Evolutionary conservation across 441 rosid species (phyloP).

Genomic region (Adansonia grandidieri): DNA sequence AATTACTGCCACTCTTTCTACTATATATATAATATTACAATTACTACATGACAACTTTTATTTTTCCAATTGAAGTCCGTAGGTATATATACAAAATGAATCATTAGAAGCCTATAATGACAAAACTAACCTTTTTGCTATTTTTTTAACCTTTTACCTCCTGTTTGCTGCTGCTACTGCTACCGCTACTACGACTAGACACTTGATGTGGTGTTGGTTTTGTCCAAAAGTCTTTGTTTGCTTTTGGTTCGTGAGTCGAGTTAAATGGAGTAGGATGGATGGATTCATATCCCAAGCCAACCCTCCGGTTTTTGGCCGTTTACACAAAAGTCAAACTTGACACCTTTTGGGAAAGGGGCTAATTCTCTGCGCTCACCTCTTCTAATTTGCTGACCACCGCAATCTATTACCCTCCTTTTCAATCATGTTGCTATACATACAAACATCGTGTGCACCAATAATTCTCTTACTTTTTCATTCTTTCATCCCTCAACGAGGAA

Average conservation of each 20-base stretch:
- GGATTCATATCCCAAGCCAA: neutral
- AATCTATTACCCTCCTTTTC: neutral
- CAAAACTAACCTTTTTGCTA: slow-evolving; percentile 14
- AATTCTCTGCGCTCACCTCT: slow-evolving; percentile 20
- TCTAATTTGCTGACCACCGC: neutral
- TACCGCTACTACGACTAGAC: too few species aligned
- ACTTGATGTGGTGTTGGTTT: too few species aligned
- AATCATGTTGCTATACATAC: neutral
- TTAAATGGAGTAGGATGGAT: neutral
- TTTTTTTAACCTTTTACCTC: neutral
- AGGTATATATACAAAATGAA: neutral
- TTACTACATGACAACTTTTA: neutral
- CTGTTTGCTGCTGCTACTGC: too few species aligned
- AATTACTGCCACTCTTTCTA: too few species aligned
- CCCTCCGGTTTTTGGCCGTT: neutral
- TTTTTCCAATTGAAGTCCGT: neutral
- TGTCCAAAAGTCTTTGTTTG: neutral
- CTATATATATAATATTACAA: too few species aligned
- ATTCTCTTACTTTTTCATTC: neutral
- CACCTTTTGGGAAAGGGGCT: slow-evolving; percentile 27
- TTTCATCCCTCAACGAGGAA: neutral
- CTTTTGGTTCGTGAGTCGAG: too few species aligned
- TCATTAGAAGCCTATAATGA: neutral
- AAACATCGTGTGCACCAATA: neutral
- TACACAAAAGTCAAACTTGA: slow-evolving; percentile 33